Evolutionary conservation across 2,329 filamentous ascomycete genomes (phyloP), one percentile per base, ranked within the genome.

Genomic region (Colletotrichum coccodes): DNA sequence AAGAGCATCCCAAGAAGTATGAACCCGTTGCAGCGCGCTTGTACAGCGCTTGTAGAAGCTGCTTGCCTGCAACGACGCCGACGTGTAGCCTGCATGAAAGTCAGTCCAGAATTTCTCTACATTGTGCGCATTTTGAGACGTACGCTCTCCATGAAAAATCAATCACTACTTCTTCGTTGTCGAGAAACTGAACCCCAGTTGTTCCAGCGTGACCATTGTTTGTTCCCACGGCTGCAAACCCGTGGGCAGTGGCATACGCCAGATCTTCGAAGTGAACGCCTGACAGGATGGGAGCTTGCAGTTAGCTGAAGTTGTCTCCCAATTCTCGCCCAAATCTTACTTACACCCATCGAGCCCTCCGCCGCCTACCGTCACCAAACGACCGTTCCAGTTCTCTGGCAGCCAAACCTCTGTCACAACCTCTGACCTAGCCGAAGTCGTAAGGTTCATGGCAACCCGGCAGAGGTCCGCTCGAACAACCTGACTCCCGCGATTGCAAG

Each of bases 1-100:
- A 86, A 0, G 84, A 86, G 73, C 86, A 89, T 18, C 86, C 86
- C 11, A 81, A 74, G 71, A 84, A 87, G 73, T 87, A 87, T 9
- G 80, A 83, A 60, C 83, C 84, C 0, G 77, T 75, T 0, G 79
- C 74, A 0, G 32, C 4, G 3, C 64, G 68, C 2, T 76, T 76
- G 72, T 90, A 90, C 75, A 86, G 88, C 0, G 76, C 73, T 16
- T 82, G 72, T 2, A 81, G 79, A 23, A 90, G 76, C 21, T 80
- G 66, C 72, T 87, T 89, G 14, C 83, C 85, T 1, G 84, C 72
- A 0, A 81, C 79, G 0, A 86, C 83, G 0, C 84, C 86, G 0
- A 81, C 83, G 70, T 89, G 87, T 1, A 83, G 64, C 0, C 75
- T 73, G 38, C 36, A n/a, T 21, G 3, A 14, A 30, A 3, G 16